Base-by-base conservation (phyloP, 78 protist species). In the Dictyostelium purpureum region DNA sequence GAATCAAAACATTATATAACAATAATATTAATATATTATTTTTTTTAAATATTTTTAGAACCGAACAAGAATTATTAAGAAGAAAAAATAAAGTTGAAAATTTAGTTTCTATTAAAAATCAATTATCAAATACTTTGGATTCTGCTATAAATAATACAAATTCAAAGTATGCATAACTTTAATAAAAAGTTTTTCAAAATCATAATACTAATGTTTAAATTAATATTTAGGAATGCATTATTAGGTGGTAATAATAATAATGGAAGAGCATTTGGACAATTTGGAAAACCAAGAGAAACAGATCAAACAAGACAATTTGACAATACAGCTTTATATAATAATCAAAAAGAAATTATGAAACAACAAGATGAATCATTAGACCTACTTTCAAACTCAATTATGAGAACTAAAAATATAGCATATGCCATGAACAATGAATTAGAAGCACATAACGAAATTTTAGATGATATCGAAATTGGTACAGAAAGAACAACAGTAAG, bases 391-490 rank as follows among this genome's bases (percentile, higher is more conserved):
- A 14, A 57, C 4, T 73, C 83, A 2, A n/a, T 85, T 9, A 54
- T 73, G 78, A 73, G 61, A 73, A 81, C 71, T 61, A 73, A 73
- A 76, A 61, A 61, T 73, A 52, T 85, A 35, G 92, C 92, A 7
- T 11, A 52, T 73, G 67, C 71, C 18, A 85, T 85, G 92, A 61
- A 52, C 24, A 59, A 26, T 14, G 92, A 85, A 59, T 49, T 85
- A 10, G 92, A 71, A 18, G 10, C 28, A 45, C 92, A 85, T 35
- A 85, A 85, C 45, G 40, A 42, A 73, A 10, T 85, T 33, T 74
- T 85, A 45, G 92, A 85, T 56, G 92, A 85, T 85, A 43, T 85
- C 5, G 92, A 85, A 47, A 73, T 85, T 56, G 92, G 92, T n/a
- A 66, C 69, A 43, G 92, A 85, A n/a, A 69, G 61, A 0, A 66